Conservation (phyloP, 345 rosid species). For the Populus davidiana region DNA sequence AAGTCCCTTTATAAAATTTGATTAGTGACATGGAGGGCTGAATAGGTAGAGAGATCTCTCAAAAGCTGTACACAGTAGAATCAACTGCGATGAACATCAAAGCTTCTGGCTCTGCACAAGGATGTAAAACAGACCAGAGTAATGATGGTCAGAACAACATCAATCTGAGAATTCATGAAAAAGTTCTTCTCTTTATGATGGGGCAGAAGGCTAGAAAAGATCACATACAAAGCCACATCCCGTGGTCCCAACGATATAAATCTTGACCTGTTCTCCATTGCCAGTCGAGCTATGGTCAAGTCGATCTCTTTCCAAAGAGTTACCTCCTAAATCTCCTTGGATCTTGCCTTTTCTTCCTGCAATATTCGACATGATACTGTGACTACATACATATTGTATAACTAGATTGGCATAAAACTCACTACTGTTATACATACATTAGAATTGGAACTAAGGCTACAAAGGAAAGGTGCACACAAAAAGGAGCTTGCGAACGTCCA, state of each 20-base stretch:
- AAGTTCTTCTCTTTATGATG: background rate
- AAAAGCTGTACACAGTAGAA: background rate
- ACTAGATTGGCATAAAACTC: background rate
- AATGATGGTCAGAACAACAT: background rate
- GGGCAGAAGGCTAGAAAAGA: background rate
- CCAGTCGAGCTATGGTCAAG: background rate
- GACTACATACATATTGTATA: background rate
- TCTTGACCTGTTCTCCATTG: background rate
- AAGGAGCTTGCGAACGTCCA: background rate
- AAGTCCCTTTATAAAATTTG: too few relatives aligned
- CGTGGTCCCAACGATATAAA: background rate
- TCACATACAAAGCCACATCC: background rate
- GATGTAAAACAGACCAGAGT: background rate
- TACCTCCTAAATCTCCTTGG: constrained; percentile 32
- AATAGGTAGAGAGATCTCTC: background rate
- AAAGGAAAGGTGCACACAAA: background rate
- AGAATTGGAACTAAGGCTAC: background rate
- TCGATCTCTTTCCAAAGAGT: background rate
- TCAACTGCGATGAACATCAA: background rate
- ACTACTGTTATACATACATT: background rate
- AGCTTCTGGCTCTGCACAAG: background rate
- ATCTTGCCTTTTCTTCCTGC: constrained; percentile 38
- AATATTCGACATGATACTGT: background rate
- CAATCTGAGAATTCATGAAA: background rate
- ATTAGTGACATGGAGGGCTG: too few relatives aligned